These are phyloP conservation scores for Phialophora tarda DNA, from an alignment of 2,329 filamentous ascomycete genomes.

Conservation along the genomic window DNA sequence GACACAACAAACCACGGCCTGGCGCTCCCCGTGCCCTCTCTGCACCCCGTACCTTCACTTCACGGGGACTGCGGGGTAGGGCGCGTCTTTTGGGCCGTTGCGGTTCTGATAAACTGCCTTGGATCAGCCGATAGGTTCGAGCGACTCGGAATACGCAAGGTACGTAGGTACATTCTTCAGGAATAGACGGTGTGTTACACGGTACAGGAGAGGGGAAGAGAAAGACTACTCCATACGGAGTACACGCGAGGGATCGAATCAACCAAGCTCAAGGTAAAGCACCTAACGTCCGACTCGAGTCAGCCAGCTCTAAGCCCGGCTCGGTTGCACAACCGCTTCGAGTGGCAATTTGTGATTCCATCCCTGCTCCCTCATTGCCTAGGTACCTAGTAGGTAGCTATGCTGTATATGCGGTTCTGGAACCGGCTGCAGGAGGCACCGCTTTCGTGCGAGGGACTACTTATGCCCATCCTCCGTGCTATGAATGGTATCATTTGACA, in stretches of 20 bases:
- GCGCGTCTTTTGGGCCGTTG: neutral
- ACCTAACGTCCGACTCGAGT: neutral
- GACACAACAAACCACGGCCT: neutral
- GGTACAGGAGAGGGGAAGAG: neutral
- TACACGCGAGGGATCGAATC: neutral
- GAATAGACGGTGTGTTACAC: neutral
- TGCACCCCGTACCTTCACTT: neutral
- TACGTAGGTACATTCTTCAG: neutral
- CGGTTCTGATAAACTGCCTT: neutral
- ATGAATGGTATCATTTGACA: neutral
- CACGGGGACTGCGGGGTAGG: neutral
- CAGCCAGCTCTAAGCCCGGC: neutral
- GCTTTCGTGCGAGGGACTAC: neutral
- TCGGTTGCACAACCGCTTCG: neutral
- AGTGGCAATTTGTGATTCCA: conserved; percentile 4
- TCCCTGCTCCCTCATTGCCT: neutral
- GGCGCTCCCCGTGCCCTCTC: neutral
- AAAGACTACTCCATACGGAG: neutral
- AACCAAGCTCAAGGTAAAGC: neutral
- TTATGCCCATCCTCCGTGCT: conserved; percentile 4
- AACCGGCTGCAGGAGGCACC: neutral
- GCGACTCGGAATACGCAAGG: neutral
- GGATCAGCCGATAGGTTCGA: neutral
- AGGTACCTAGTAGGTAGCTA: no score
- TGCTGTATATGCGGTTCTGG: neutral